Evolutionary conservation across 1,284 basidiomycete genomes (phyloP).

Genomic region (Chiua sp.): DNA sequence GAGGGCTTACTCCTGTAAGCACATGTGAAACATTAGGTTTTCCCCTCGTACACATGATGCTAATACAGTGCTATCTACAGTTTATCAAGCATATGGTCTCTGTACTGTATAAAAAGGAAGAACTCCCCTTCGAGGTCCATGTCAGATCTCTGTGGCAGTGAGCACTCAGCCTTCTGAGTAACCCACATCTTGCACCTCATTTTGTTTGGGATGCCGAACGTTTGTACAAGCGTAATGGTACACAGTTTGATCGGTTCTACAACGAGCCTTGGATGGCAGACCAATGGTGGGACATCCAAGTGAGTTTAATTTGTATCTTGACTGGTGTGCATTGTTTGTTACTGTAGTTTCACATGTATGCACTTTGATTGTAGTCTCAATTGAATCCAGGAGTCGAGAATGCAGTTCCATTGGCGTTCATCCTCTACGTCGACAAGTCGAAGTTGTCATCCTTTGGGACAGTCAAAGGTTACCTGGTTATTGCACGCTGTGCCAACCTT

Average conservation of each 20-base stretch:
- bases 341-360: no score
- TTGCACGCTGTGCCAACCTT: slow-evolving; percentile 45
- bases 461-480: slow-evolving; percentile 48
- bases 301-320: slow-evolving; percentile 8
- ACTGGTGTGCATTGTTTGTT: no score
- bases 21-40: not conserved
- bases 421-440: slow-evolving; percentile 25
- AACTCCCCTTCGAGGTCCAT: slow-evolving; percentile 3
- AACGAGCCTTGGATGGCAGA: slow-evolving; percentile 39
- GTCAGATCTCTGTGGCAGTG: slow-evolving; percentile 33
- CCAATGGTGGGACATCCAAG: slow-evolving; percentile 37
- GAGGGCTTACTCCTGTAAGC: not conserved
- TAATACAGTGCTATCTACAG: not conserved
- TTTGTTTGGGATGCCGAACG: slow-evolving; percentile 15
- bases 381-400: not conserved
- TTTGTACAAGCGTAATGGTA: slow-evolving; percentile 26
- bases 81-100: slow-evolving; percentile 2
- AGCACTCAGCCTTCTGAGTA: slow-evolving; percentile 24
- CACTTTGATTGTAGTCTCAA: no score
- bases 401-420: slow-evolving; percentile 6
- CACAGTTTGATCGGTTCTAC: slow-evolving; percentile 26
- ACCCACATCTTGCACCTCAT: slow-evolving; percentile 24
- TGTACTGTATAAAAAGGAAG: slow-evolving; percentile 2
- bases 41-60: no score
- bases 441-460: slow-evolving; percentile 25